Evolutionary conservation across 2,329 filamentous ascomycete species (phyloP).

Genomic region (Pseudogymnoascus sp.): DNA sequence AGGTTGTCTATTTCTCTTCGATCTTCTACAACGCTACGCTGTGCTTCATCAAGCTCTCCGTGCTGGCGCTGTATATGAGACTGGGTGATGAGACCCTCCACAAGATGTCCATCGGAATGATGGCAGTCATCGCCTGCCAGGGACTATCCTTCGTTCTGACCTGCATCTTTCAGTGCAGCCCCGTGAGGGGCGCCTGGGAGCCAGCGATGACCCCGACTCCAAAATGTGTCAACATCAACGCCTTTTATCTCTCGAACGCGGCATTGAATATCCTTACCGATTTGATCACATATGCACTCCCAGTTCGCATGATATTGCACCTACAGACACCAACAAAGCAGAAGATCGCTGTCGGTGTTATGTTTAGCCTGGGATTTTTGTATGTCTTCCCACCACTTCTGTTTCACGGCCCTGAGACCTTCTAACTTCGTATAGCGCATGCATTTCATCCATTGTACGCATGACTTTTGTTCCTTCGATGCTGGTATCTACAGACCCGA

Average conservation of each 20-base stretch:
- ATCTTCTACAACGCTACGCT: constrained; percentile 12
- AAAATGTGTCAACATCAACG: constrained; percentile 38
- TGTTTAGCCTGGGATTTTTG: constrained; percentile 30
- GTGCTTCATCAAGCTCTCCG: constrained; percentile 40
- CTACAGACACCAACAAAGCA: constrained; percentile 39
- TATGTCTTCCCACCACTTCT: constrained; percentile 1
- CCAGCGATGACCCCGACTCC: constrained; percentile 19
- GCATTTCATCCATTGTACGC: constrained; percentile 39
- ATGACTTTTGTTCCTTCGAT: constrained; percentile 39
- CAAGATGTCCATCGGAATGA: constrained; percentile 33
- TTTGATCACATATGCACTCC: constrained; percentile 38
- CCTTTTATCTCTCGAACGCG: constrained; percentile 41
- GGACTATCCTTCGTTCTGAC: constrained; percentile 36
- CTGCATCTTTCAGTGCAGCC: constrained; percentile 38
- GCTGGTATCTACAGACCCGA: constrained; percentile 31
- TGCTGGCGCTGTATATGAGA: constrained; percentile 39
- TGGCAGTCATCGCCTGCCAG: constrained; percentile 34
- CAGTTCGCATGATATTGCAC: constrained; percentile 36
- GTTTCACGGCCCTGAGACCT: background rate
- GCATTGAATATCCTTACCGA: constrained; percentile 41
- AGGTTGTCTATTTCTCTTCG: constrained; percentile 9
- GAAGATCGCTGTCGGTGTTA: constrained; percentile 36
- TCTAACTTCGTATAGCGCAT: constrained; percentile 29
- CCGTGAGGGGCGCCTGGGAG: constrained; percentile 35
- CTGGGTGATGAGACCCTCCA: constrained; percentile 34